phyloP scores from a whole-genome alignment of 2,329 filamentous ascomycete species.

The Cladosporium velox region DNA sequence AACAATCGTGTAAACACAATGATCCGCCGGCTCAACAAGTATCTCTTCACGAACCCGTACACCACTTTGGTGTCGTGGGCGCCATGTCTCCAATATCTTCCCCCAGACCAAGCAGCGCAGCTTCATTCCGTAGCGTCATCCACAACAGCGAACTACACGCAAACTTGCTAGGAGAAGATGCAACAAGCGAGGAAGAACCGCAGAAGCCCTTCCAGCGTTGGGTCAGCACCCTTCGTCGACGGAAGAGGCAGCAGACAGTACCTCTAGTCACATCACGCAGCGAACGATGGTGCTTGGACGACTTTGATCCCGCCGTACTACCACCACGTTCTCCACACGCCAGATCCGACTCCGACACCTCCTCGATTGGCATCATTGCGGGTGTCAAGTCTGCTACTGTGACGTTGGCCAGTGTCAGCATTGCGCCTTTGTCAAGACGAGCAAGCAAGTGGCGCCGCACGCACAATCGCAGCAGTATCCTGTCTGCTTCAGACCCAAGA shows the following conservation, averaged over 20 bases:
- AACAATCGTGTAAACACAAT: neutral
- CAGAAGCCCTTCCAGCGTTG: constrained; percentile 68
- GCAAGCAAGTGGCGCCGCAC: constrained; percentile 60
- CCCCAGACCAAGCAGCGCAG: neutral
- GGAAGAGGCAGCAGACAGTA: constrained; percentile 49
- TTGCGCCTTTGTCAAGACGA: constrained; percentile 62
- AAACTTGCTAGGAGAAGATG: neutral
- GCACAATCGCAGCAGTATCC: constrained; percentile 57
- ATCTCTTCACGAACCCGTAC: neutral
- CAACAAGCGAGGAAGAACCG: neutral
- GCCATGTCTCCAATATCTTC: constrained; percentile 5
- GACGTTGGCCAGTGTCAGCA: constrained; percentile 72
- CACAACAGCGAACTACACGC: constrained; percentile 5
- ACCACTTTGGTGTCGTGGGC: neutral
- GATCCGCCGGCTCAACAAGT: neutral
- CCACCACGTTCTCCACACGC: constrained; percentile 35
- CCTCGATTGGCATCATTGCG: constrained; percentile 78
- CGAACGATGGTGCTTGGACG: constrained; percentile 41
- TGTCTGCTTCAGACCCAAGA: constrained; percentile 68
- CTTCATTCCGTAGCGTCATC: constrained; percentile 12
- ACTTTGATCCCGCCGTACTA: constrained; percentile 32
- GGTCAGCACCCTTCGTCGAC: constrained; percentile 69
- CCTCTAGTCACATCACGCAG: constrained; percentile 41
- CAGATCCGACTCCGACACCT: constrained; percentile 61
- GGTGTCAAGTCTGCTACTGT: constrained; percentile 78